Base-by-base conservation (phyloP, 495 filamentous ascomycete species). In the Hypoxylon fuscum region DNA sequence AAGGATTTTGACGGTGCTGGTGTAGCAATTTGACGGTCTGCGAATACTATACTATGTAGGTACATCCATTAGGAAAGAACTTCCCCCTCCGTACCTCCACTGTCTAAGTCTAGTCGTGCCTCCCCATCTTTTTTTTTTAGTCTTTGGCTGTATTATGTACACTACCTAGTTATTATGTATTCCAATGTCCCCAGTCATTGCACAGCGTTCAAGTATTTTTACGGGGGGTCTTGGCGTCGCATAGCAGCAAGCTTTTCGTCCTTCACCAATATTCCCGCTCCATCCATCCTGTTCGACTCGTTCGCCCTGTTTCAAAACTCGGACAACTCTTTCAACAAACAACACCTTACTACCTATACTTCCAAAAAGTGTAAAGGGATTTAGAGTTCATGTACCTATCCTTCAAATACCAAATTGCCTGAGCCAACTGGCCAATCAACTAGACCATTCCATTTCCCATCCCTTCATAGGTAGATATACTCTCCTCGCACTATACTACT, bases 201-300 rank as follows among this genome's bases (percentile, higher is more conserved):
- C 17, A 38, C 35, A 38, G 35, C 41, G 35, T 51, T 54, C 29
- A 55, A 38, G 35, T 38, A 38, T 56, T 57, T 35, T 51, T 61
- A 62, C 46, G 43, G 43, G 43, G 48, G 62, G 49, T 49, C 64
- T 68, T 70, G 68, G 68, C 68, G 61, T 70, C 60, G 62, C 68
- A 65, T 59, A 68, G 59, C 64, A 68, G 59, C 64, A 68, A 53
- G 64, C 64, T 65, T 62, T 61, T 57, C 35, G 35, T 38, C 35
- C n/a, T 38, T 38, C 35, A 38, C 35, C 15, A n/a, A n/a, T n/a
- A n/a, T 38, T 14, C 3, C 35, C n/a, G 3, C 2, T 56, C 38
- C 41, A 31, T 42, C 45, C 47, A 35, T 51, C 14, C 12, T 31
- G 29, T 22, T 15, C 35, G 35, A 11, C 35, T 38, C 2, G 35